These are phyloP conservation scores for Malassezia dermatis DNA, from an alignment of 1,284 basidiomycete genomes.

Conservation along the genomic window DNA sequence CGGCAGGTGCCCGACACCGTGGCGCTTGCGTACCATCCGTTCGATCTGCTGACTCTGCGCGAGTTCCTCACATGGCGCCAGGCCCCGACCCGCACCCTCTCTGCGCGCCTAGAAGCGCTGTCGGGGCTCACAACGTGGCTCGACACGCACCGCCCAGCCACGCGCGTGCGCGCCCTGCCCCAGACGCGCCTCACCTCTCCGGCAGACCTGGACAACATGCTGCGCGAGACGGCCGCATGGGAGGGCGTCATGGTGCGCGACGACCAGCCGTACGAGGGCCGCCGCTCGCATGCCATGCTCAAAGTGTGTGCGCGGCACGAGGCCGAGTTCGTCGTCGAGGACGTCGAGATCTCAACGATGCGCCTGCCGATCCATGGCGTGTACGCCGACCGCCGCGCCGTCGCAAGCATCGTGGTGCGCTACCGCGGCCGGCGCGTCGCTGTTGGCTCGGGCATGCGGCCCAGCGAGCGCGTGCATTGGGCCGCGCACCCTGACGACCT, in stretches of 20 bases:
- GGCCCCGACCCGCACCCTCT: constrained; percentile 7
- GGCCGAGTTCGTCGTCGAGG: constrained; percentile 26
- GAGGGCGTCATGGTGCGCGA: constrained; percentile 30
- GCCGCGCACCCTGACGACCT: constrained; percentile 22
- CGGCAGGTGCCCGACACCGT: constrained; percentile 15
- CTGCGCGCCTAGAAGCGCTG: constrained; percentile 16
- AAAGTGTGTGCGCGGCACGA: constrained; percentile 32
- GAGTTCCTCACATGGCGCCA: constrained; percentile 25
- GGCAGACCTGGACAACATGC: constrained; percentile 12
- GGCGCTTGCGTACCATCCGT: constrained; percentile 25
- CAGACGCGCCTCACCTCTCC: constrained; percentile 15
- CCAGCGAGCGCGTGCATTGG: constrained; percentile 23
- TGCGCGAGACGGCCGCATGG: constrained; percentile 22
- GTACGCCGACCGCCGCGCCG: constrained; percentile 20
- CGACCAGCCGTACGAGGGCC: constrained; percentile 27
- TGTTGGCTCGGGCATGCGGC: constrained; percentile 30
- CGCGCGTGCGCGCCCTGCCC: constrained; percentile 19
- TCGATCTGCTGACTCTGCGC: constrained; percentile 27
- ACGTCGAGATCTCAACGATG: constrained; percentile 23
- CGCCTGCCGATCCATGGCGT: constrained; percentile 24
- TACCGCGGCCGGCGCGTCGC: constrained; percentile 23
- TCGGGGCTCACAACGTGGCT: constrained; percentile 15
- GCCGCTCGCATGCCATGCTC: constrained; percentile 23
- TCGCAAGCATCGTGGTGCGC: constrained; percentile 21
- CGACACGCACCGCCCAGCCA: background rate